Base-by-base conservation (phyloP, 148 eudicot genomes). In the Amaranthus hypochondriacus region DNA sequence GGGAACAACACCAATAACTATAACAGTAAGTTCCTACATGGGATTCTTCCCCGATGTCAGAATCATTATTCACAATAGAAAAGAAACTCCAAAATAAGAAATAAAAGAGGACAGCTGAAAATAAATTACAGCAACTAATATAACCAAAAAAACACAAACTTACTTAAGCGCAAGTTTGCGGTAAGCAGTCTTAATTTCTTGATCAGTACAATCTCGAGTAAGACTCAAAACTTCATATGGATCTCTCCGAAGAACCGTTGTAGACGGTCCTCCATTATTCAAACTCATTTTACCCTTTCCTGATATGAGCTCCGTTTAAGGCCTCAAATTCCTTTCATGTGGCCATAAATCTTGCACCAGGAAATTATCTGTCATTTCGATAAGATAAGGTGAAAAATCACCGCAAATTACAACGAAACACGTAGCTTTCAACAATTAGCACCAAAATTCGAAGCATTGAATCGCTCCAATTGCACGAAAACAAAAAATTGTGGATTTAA, bases 121-220 rank as follows among this genome's bases (percentile, higher is more conserved):
- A 28, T 28, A 62, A 62, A 62, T 62, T 60, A 60, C 47, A 61
- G 5, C 64, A 65, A 66, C 21, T 18, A 49, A 66, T 28, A 69
- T 18, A 0, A 55, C 10, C 11, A 48, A 51, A 60, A 60, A 28
- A 28, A 42, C 5, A n/a, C 12, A 9, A 80, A 79, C 86, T 79
- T 81, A 94, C 98, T 94, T 94, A 73, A 94, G 97, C 66, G 98
- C 98, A 69, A 95, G 93, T 80, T 90, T 95, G 65, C 98, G 86
- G 62, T 95, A 95, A 77, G 98, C 96, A 70, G 92, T 83, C 72
- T 95, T 95, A 74, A 95, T 95, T 51, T 95, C 97, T 73, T 90
- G 96, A 70, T 95, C 98, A 72, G 88, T 72, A 2, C 96, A 82
- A 48, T 93, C 97, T 70, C 83, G 88, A 2, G 96, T 66, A 67